phyloP scores from a whole-genome alignment of 78 protist species.

The Diacronema lutheri region DNA sequence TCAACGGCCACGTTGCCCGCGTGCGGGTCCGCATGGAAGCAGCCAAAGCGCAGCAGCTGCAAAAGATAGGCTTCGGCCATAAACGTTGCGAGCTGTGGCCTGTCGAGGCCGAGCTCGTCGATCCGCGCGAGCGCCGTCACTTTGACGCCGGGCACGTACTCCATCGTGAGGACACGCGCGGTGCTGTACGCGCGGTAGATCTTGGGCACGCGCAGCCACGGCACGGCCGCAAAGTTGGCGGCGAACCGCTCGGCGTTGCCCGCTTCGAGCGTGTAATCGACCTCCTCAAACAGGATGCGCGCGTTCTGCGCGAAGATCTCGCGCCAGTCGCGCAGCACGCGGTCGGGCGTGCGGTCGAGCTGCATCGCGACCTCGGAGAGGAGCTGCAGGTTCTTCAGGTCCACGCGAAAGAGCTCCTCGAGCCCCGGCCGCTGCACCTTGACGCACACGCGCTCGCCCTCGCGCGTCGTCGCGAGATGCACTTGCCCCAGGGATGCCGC shows the following conservation, averaged over 20 bases:
- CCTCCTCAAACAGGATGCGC: neutral
- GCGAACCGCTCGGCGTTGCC: conserved; percentile 4
- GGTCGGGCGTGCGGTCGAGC: conserved; percentile 1
- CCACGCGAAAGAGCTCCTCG: neutral
- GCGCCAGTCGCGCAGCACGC: neutral
- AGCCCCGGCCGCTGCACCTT: conserved; percentile 35
- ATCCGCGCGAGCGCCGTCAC: neutral
- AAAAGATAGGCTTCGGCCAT: neutral
- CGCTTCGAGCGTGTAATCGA: conserved; percentile 20
- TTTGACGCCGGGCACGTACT: neutral
- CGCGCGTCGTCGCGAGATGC: neutral
- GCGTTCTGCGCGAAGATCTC: neutral
- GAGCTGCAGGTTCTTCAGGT: neutral
- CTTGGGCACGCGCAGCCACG: conserved; percentile 4
- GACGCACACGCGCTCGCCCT: neutral
- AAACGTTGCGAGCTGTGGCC: neutral
- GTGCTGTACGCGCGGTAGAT: neutral
- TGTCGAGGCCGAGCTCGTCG: neutral
- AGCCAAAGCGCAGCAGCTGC: conserved; percentile 5
- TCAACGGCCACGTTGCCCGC: conserved; percentile 13
- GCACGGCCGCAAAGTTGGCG: neutral
- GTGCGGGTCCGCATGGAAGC: conserved; percentile 26
- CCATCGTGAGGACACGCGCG: conserved; percentile 18
- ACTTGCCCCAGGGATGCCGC: neutral
- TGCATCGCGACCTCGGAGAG: neutral